Conservation (phyloP, 768 basidiomycete genomes). For the Leccinellum albellum region DNA sequence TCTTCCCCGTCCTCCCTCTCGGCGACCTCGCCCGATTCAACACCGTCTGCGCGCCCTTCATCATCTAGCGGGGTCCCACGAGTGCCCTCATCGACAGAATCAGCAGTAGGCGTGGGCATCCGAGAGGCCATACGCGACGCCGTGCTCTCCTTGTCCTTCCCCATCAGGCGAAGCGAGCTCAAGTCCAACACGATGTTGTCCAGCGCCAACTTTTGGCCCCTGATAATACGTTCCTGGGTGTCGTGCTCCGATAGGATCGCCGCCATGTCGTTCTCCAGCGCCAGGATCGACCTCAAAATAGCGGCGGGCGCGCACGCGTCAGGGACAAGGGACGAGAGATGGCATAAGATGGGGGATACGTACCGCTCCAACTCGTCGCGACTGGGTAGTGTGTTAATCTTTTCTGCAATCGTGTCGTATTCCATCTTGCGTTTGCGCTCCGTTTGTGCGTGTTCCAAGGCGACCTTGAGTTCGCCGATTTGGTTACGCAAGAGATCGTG, state of each 20-base stretch:
- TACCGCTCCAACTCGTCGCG: conserved; percentile 76
- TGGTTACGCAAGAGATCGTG: conserved; percentile 63
- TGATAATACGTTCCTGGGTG: conserved; percentile 61
- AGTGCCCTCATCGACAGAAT: conserved; percentile 27
- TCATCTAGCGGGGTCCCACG: conserved; percentile 24
- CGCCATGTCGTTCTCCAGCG: conserved; percentile 74
- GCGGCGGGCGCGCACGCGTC: not conserved
- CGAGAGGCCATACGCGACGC: conserved; percentile 39
- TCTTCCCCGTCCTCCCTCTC: conserved; percentile 39
- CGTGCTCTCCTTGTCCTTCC: conserved; percentile 57
- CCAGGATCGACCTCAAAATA: conserved; percentile 53
- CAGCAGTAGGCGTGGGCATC: conserved; percentile 49
- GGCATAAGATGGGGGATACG: conserved; percentile 27
- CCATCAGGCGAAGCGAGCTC: conserved; percentile 56
- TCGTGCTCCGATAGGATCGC: conserved; percentile 75
- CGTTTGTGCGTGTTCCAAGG: conserved; percentile 75
- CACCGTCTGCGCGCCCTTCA: conserved; percentile 37
- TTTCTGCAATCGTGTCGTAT: conserved; percentile 81
- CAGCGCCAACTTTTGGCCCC: conserved; percentile 64
- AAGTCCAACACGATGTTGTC: conserved; percentile 64
- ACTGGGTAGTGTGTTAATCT: conserved; percentile 71
- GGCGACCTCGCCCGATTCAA: conserved; percentile 41
- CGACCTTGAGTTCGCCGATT: conserved; percentile 73
- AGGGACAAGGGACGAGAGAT: not conserved
- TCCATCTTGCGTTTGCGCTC: conserved; percentile 77